phyloP scores from a whole-genome alignment of 257 asterid genomes.

The Solanum bukasovii region DNA sequence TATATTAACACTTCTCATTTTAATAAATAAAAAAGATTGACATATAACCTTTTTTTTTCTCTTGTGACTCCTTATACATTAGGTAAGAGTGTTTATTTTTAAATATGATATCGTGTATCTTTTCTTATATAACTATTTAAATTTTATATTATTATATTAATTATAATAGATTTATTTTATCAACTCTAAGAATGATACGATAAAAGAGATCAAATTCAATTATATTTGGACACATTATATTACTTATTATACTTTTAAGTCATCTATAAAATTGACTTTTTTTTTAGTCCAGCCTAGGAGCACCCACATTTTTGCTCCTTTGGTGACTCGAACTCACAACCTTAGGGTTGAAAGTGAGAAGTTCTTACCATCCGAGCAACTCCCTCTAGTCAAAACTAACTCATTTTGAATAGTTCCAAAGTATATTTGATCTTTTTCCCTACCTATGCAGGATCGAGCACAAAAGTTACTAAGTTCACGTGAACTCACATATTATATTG shows the following conservation, averaged over 20 bases:
- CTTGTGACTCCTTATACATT: not conserved
- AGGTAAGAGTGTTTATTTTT: not conserved
- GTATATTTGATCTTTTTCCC: not conserved
- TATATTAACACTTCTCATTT: not conserved
- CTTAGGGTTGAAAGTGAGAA: not conserved
- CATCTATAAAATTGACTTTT: not conserved
- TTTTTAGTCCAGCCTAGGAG: not conserved
- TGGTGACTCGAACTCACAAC: not conserved
- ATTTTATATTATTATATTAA: not conserved
- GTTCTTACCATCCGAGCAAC: not conserved
- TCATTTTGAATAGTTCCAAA: not conserved
- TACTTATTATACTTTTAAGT: not conserved
- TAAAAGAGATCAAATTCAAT: not conserved
- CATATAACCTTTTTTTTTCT: no score
- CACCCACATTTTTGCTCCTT: no score
- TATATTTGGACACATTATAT: not conserved
- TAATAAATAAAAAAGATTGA: not conserved
- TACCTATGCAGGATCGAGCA: rapidly evolving
- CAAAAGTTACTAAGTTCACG: not conserved
- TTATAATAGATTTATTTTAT: no score
- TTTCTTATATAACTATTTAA: not conserved
- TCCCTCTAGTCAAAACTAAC: not conserved
- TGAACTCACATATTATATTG: not conserved
- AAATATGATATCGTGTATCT: not conserved
- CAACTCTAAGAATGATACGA: not conserved